Base-by-base conservation (phyloP, 2,329 filamentous ascomycete species). In the Cyphellophora attinorum region DNA sequence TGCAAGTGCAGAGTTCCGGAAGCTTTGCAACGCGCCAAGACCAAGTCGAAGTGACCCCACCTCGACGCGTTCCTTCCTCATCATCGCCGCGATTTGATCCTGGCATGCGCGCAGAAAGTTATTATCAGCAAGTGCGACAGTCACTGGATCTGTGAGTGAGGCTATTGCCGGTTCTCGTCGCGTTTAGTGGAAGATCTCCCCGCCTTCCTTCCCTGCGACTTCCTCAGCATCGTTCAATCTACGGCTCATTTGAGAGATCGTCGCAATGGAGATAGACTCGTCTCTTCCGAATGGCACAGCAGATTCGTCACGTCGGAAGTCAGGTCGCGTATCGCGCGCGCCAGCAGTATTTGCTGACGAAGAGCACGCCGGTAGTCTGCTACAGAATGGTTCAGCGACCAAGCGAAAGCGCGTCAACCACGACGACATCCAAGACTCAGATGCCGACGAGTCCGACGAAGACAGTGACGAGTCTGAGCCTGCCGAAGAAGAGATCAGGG, bases 381-480 rank as follows among this genome's bases (percentile, higher is more conserved):
- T 47, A 33, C 38, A 35, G 10, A 49, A 46, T 19, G 46, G 53
- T 35, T 46, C 56, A n/a, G 21, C 21, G n/a, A 51, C 55, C 10
- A 74, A 74, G 53, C 64, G 70, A 41, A 74, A 74, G 53, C 61
- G 65, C 39, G 54, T 56, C 5, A 52, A 58, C 11, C 48, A 53
- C 27, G 51, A 53, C 25, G 45, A 50, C 18, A 46, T 47, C 11
- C 47, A 50, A 5, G 48, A 51, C 25, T 41, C 50, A 11, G 48
- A 54, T 11, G 53, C 56, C 19, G 37, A 51, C 8, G 42, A 41
- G 25, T 39, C 40, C 10, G 41, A 48, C 12, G 47, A 47, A 12
- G 45, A 48, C 6, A 48, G 51, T 12, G 42, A 33, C 16, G 51
- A 54, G 14, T 49, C 46, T 21, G 52, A 57, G 32, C 57, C 66